Evolutionary conservation across 768 basidiomycete species (phyloP), one percentile per base, ranked within the genome.

Genomic region (Suillus occidentalis): DNA sequence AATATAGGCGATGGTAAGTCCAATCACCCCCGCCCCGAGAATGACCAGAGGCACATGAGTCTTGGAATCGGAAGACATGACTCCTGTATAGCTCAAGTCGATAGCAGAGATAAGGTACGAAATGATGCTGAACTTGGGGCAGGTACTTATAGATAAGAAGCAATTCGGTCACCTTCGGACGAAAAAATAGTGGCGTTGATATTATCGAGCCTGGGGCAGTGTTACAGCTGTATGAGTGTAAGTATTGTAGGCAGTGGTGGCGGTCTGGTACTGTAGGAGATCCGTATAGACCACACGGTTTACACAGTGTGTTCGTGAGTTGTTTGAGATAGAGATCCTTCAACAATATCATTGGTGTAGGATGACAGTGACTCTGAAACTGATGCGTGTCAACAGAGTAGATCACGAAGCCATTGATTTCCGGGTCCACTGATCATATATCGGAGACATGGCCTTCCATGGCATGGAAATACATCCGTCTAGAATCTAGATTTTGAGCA

Each of bases 21-120:
- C 81, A 25, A 81, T 73, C 22, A 81, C 78, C 28, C 81, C 81
- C 12, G 79, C 78, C 37, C 79, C 80, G 31, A 80, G 70, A 31
- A 80, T 73, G 28, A 81, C 72, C 52, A 79, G 50, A 31, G 67
- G 66, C n/a, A 50, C 64, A 40, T 64, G 65, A 1, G 65, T 16
- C 37, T 61, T 53, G 14, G 69, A 64, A 36, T 39, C 8, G 20
- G 2, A 42, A 9, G 69, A 58, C 75, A 75, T 70, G 39, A 16
- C 56, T 43, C 28, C 10, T 42, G 40, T 42, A 59, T 18, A 12
- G 40, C 25, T 6, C 9, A 20, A 31, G 37, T 40, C 8, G 22
- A 58, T 10, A 40, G 37, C 8, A 58, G 9, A 58, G 37, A 39
- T 57, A 58, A 58, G 57, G 37, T 10, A 39, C 2, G 22, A 25